These are phyloP conservation scores for Suillus bovinus DNA, from an alignment of 768 basidiomycete species.

Conservation along the genomic window DNA sequence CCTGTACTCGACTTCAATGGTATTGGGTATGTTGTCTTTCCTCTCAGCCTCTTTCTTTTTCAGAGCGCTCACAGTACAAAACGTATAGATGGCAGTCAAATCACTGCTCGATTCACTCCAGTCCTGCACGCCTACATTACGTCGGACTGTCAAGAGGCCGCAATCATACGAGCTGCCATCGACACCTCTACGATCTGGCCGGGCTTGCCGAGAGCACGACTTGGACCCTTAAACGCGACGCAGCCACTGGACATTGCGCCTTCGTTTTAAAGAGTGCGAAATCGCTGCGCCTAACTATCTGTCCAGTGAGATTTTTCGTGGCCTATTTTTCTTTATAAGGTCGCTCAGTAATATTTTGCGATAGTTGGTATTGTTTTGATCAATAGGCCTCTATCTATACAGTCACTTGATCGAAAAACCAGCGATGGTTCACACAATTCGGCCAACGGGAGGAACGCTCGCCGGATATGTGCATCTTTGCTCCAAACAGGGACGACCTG, in stretches of 20 bases:
- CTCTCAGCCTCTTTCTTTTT: neutral
- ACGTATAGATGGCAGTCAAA: neutral
- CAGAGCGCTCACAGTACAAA: neutral
- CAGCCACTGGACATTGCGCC: neutral
- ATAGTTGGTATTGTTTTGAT: neutral
- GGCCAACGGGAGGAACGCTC: neutral
- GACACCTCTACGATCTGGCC: neutral
- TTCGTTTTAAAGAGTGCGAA: neutral
- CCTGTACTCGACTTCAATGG: neutral
- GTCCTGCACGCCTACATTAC: constrained; percentile 4
- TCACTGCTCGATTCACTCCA: neutral
- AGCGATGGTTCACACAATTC: neutral
- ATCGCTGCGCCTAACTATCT: neutral
- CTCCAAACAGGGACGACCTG: too few species aligned
- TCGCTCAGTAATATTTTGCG: neutral
- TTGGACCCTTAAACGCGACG: neutral
- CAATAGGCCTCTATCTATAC: neutral
- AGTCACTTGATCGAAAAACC: neutral
- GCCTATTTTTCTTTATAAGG: too few species aligned
- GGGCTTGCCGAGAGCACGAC: neutral
- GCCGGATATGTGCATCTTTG: too few species aligned
- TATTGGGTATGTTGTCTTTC: neutral
- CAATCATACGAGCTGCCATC: constrained; percentile 1
- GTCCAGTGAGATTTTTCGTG: neutral
- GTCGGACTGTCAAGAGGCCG: constrained; percentile 5